phyloP scores from a whole-genome alignment of 1,284 basidiomycete species.

The Pseudozyma sp. region DNA sequence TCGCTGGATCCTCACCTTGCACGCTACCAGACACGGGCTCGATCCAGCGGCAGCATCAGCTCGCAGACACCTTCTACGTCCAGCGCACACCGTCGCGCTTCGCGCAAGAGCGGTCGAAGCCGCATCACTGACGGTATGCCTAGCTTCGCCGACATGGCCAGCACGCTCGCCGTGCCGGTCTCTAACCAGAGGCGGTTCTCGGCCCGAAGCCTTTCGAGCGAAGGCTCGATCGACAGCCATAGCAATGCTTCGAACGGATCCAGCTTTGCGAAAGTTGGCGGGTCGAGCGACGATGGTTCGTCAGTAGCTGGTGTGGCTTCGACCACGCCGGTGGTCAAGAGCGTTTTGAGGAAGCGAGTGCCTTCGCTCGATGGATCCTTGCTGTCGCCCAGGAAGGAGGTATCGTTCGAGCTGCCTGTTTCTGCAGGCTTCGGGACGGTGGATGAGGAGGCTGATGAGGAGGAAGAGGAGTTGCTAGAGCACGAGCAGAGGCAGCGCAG shows the following conservation, averaged over 20 bases:
- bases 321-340: slow-evolving; percentile 15
- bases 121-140: slow-evolving; percentile 43
- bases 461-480: slow-evolving; percentile 35
- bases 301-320: slow-evolving; percentile 13
- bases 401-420: slow-evolving; percentile 35
- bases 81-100: slow-evolving; percentile 10
- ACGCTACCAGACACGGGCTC: slow-evolving; percentile 12
- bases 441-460: slow-evolving; percentile 15
- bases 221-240: slow-evolving; percentile 42
- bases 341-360: slow-evolving; percentile 37
- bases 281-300: slow-evolving; percentile 30
- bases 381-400: slow-evolving; percentile 36
- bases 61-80: slow-evolving; percentile 26
- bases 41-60: slow-evolving; percentile 31
- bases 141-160: slow-evolving; percentile 34
- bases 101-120: slow-evolving; percentile 30
- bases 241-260: slow-evolving; percentile 43
- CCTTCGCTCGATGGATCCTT: slow-evolving; percentile 13
- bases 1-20: slow-evolving; percentile 36
- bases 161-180: slow-evolving; percentile 23
- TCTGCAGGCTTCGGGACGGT: slow-evolving; percentile 10
- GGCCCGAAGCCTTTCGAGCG: slow-evolving; percentile 40
- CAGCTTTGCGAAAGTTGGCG: slow-evolving; percentile 36
- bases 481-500: slow-evolving; percentile 43
- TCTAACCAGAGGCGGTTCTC: slow-evolving; percentile 25